Conservation (phyloP, 2,329 filamentous ascomycete genomes). For the Beauveria asiatica region DNA sequence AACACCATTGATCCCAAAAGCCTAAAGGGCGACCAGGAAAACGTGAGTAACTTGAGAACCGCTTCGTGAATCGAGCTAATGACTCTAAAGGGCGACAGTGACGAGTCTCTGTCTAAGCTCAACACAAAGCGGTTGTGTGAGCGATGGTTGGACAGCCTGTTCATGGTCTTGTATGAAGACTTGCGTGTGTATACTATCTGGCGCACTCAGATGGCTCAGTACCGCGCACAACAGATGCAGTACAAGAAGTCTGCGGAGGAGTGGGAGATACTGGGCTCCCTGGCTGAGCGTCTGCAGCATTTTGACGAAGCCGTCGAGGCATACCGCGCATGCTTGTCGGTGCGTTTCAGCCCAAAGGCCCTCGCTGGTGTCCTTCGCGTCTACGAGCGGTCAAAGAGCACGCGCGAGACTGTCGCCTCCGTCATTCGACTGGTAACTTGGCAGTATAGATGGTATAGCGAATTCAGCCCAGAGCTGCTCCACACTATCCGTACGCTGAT, state of each 20-base stretch:
- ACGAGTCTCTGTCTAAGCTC: constrained; percentile 76
- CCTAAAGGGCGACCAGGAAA: constrained; percentile 66
- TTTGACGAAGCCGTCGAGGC: constrained; percentile 86
- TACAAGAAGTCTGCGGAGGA: constrained; percentile 97
- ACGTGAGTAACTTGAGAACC: constrained; percentile 38
- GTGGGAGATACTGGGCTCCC: constrained; percentile 92
- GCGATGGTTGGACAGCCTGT: constrained; percentile 94
- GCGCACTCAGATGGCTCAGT: constrained; percentile 96
- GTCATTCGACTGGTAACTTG: constrained; percentile 88
- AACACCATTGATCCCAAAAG: constrained; percentile 71
- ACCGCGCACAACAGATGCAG: constrained; percentile 82
- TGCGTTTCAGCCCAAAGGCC: constrained; percentile 89
- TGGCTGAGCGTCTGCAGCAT: constrained; percentile 90
- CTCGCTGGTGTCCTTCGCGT: constrained; percentile 75
- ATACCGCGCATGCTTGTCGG: constrained; percentile 77
- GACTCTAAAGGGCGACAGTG: constrained; percentile 45
- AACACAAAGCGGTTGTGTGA: constrained; percentile 97
- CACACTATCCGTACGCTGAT: constrained; percentile 86
- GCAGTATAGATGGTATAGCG: constrained; percentile 99
- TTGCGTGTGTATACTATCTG: constrained; percentile 98
- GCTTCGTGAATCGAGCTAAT: constrained; percentile 15
- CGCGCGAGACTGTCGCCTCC: constrained; percentile 71
- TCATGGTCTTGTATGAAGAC: constrained; percentile 99
- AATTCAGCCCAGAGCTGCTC: constrained; percentile 90
- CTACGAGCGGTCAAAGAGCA: constrained; percentile 70